Evolutionary conservation across 176 grass and related monocot genomes (phyloP), one percentile per base, ranked within the genome.

Genomic region (Coix lacrymajobi): DNA sequence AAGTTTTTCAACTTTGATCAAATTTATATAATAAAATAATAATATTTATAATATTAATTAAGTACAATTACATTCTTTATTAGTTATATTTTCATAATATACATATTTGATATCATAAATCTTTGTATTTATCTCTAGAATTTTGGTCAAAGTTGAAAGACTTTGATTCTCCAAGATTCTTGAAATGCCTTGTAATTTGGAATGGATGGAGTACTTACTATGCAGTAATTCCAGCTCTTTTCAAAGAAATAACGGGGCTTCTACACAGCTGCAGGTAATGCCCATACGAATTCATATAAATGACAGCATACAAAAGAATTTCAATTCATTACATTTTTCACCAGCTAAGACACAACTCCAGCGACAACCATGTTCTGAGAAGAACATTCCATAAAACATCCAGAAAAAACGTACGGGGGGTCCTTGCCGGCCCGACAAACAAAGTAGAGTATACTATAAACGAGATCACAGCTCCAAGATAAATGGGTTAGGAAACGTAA

Each of bases 401-500:
- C 76, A 92, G 76, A 66, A 84, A 76, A 66, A 84, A 76, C 85
- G 11, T 78, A 80, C 62, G 24, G 85, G 24, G 85, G 61, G 44
- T 64, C 32, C 67, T 69, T 57, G 30, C 83, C n/a, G 56, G 56
- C 76, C 69, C 68, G 62, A 70, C 77, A 75, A 46, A 85, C 83
- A n/a, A 3, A 17, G 2, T 49, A 62, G n/a, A n/a, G n/a, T 69
- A 82, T 72, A 31, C 80, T 89, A 79, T 71, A 54, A 32, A 89
- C 62, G 84, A 64, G 71, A 80, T 44, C 25, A 70, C 72, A 26
- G 28, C 25, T 76, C n/a, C 60, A 94, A 88, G 60, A 62, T 62
- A 63, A 63, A 63, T 90, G 78, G 73, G 81, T 94, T 85, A 94
- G 85, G 83, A 84, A 87, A 60, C 62, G 54, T 78, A 70, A 70